These are phyloP conservation scores for Termitomyces sp. DNA, from an alignment of 768 basidiomycete genomes.

Conservation along the genomic window DNA sequence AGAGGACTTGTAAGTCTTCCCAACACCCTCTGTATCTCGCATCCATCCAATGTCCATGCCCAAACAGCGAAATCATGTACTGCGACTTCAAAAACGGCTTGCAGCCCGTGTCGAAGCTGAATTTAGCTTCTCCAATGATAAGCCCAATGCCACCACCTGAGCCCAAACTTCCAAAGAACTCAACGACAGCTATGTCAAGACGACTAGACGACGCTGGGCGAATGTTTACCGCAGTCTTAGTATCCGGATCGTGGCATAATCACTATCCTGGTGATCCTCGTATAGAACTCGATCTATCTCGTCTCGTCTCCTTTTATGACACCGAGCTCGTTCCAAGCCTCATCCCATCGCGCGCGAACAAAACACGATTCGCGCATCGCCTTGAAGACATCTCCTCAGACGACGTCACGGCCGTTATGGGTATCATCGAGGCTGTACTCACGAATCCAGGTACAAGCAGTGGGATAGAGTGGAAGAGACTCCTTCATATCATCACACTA, in stretches of 20 bases:
- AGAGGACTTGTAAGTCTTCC: slow-evolving; percentile 40
- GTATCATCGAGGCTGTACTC: slow-evolving; percentile 15
- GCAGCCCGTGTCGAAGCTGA: slow-evolving; percentile 34
- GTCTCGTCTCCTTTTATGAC: slow-evolving; percentile 34
- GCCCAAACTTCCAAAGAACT: background rate
- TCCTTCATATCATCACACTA: slow-evolving; percentile 25
- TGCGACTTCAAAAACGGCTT: slow-evolving; percentile 43
- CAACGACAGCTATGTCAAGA: background rate
- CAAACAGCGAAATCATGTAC: slow-evolving; percentile 41
- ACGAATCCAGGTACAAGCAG: slow-evolving; percentile 15
- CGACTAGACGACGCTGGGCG: background rate
- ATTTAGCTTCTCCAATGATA: slow-evolving; percentile 20
- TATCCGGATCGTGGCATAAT: slow-evolving; percentile 31
- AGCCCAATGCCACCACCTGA: background rate
- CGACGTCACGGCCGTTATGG: slow-evolving; percentile 16
- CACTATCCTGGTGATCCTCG: slow-evolving; percentile 31
- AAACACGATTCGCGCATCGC: slow-evolving; percentile 21
- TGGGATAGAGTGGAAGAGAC: slow-evolving; percentile 30
- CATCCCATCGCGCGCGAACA: slow-evolving; percentile 15
- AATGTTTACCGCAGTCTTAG: slow-evolving; percentile 3
- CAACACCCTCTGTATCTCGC: background rate
- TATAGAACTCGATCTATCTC: slow-evolving; percentile 27
- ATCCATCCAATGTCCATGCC: background rate
- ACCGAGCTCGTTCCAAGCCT: slow-evolving; percentile 24
- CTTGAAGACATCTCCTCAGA: slow-evolving; percentile 18